Conservation (phyloP, 2,329 filamentous ascomycete genomes). For the Talaromyces sp. region DNA sequence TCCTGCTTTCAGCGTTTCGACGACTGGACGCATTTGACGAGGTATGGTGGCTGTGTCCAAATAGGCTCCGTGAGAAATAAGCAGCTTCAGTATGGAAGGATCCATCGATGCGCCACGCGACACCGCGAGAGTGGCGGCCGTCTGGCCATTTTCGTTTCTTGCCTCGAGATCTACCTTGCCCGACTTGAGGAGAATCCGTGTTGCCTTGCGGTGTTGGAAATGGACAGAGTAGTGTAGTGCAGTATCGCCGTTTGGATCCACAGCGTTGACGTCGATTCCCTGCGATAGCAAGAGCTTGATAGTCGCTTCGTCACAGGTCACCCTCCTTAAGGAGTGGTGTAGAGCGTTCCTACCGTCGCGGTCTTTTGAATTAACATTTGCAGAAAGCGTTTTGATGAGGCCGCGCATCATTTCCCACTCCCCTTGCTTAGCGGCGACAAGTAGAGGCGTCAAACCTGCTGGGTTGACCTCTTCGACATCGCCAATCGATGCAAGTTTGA, state of each 20-base stretch:
- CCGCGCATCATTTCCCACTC: background rate
- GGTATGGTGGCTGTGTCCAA: background rate
- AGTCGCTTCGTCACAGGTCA: background rate
- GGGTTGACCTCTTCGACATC: background rate
- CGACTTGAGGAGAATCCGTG: background rate
- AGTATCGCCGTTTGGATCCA: background rate
- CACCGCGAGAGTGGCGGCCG: background rate
- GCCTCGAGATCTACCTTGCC: background rate
- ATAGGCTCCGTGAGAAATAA: background rate
- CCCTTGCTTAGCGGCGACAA: background rate
- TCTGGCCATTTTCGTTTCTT: background rate
- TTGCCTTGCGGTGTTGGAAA: background rate
- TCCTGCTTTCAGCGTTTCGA: background rate
- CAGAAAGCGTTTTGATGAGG: background rate
- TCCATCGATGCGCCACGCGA: background rate
- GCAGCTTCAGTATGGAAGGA: background rate
- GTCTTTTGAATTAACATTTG: background rate
- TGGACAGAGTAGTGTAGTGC: background rate
- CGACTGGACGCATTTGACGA: background rate
- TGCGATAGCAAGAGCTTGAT: background rate
- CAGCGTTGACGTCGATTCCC: background rate
- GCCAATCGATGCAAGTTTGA: background rate
- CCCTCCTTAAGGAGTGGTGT: background rate
- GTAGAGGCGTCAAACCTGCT: background rate
- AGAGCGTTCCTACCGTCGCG: background rate